phyloP scores from a whole-genome alignment of 164 flowering plant genomes.

The Platanus orientalis region DNA sequence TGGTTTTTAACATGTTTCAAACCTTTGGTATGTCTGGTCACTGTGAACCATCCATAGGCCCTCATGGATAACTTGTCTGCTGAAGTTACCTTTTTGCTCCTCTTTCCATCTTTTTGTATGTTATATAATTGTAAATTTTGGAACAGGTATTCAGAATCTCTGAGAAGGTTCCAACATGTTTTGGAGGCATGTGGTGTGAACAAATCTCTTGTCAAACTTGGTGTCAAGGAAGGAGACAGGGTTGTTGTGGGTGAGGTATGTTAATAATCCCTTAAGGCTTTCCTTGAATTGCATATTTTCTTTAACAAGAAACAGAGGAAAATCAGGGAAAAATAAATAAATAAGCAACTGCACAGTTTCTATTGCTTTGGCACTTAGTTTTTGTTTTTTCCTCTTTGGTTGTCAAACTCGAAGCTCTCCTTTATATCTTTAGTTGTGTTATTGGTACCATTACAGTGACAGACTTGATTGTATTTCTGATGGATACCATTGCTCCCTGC shows the following conservation, averaged over 20 bases:
- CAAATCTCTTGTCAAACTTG: slow-evolving; percentile 71
- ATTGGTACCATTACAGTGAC: neutral
- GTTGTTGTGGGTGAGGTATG: slow-evolving; percentile 86
- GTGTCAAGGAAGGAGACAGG: slow-evolving; percentile 94
- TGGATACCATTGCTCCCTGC: slow-evolving; percentile 10
- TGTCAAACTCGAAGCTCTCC: neutral
- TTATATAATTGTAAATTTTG: slow-evolving; percentile 4
- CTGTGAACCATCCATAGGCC: no score
- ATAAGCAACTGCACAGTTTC: neutral
- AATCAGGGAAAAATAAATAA: neutral
- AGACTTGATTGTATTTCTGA: neutral
- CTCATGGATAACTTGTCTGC: no score
- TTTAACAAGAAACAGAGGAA: neutral
- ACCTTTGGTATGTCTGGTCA: no score
- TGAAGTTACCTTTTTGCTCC: neutral
- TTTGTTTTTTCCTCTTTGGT: neutral
- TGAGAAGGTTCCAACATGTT: slow-evolving; percentile 89
- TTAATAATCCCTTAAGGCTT: slow-evolving; percentile 5
- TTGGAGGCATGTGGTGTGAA: slow-evolving; percentile 94
- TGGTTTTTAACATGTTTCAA: no score
- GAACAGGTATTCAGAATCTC: slow-evolving; percentile 78
- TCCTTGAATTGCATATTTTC: neutral
- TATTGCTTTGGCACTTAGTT: neutral
- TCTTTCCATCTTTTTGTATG: neutral
- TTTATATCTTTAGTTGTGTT: neutral